Base-by-base conservation (phyloP, 352 stramenopile species). In the Phytophthora macrochlamydospora region DNA sequence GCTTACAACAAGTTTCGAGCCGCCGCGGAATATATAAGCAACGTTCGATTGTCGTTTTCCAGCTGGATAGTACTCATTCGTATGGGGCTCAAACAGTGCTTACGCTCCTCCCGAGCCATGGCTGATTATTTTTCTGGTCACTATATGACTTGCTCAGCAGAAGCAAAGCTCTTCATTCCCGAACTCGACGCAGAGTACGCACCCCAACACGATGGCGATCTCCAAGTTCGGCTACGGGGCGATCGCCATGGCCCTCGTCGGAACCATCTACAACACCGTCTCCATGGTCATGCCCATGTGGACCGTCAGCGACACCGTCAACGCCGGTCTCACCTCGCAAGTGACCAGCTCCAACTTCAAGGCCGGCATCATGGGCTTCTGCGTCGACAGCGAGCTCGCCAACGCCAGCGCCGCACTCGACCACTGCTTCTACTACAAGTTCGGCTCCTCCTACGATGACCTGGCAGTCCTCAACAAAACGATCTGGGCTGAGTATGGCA, bases 361-460 rank as follows among this genome's bases (percentile, higher is more conserved):
- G 12, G 51, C 63, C 7, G 51, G 56, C n/a, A 46, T 71, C 51
- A 59, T 62, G 57, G 43, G 63, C 18, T 66, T 65, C 63, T 82
- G 77, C 62, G 83, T 81, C 46, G 76, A 90, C 59, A 67, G 83
- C 31, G 58, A 87, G 55, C 54, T 89, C 53, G 32, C 51, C 11
- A 76, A 87, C 59, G 35, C 58, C 30, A 71, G 59, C 32, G 53
- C 77, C 13, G 48, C 59, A 7, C 76, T 87, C 42, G 76, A 87
- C 68, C 72, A 81, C 58, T 89, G 80, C 65, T 87, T 87, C 64
- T 89, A 84, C 69, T 75, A 87, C 76, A 86, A 77, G 12, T 75
- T 73, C 3, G 83, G 69, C 66, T 73, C 69, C 1, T 78, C 65
- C 60, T 60, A 85, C 13, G 73, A 78, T 40, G 67, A 84, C 14